Evolutionary conservation across 2,329 filamentous ascomycete species (phyloP), one percentile per base, ranked within the genome.

Genomic region (Colletotrichum musae): DNA sequence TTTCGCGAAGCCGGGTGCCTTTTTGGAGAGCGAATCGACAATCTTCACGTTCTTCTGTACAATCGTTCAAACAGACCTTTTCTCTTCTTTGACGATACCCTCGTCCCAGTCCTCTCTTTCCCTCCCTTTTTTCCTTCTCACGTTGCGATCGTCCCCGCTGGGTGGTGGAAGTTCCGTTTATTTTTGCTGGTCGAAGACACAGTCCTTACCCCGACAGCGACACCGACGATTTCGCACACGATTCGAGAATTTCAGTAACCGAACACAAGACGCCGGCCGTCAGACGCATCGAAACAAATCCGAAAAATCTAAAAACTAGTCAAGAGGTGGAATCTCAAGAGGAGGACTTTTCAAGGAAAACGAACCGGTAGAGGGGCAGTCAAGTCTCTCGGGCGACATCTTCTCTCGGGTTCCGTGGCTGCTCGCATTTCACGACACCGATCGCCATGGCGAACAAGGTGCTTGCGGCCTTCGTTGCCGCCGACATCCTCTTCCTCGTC

Each of bases 371-470:
- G 50, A 56, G 64, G 71, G 59, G 70, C 72, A 71, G 70, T 64
- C 69, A 68, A 70, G 72, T 68, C 68, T 70, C 68, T 64, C 70
- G 69, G 51, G 69, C 59, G 65, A 73, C 56, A 66, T 43, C n/a
- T 58, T 64, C 39, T 67, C 53, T 61, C 70, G 58, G 64, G 60
- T 57, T 50, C 67, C 71, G 65, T 71, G 69, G 71, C 72, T 74
- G 73, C 72, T 73, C 71, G 69, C 51, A 52, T 61, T 66, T 54
- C 71, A 57, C 64, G 64, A 52, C 73, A 45, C 6, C 58, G 78
- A 21, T 53, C 53, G 36, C 16, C 54, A 89, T 89, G 87, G 83
- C 82, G 68, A 89, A 87, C 83, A 88, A 86, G 73, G 81, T 89
- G 70, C 83, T 88, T 69, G 72, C 83, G 72, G 79, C 84, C 72